Base-by-base conservation (phyloP, 2,329 filamentous ascomycete genomes). In the Fusarium nurragi region DNA sequence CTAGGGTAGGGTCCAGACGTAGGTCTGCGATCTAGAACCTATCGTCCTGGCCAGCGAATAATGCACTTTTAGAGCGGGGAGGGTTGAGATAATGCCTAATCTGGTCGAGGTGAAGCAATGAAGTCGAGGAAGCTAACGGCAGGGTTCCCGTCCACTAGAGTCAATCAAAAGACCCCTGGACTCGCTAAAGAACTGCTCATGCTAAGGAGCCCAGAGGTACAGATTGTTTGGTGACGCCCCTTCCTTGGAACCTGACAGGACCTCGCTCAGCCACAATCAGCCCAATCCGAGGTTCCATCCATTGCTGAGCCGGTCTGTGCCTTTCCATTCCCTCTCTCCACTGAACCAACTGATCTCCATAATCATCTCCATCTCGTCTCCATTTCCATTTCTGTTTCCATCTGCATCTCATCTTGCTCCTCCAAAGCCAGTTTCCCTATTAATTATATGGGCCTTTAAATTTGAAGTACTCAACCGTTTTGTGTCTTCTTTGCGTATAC, bases 241-340 rank as follows among this genome's bases (percentile, higher is more conserved):
- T 50, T 39, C 44, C 39, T 63, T 50, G 43, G 41, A 54, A 60
- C 55, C 57, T 49, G 39, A 40, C 39, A 58, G 40, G 56, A 30
- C 36, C 26, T 21, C 23, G 38, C 62, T 68, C 65, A 68, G 65
- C 65, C 65, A 68, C 65, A 68, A 47, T 58, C 60, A 68, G 51
- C 64, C 46, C 61, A 65, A 68, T 44, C 43, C 58, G 34, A 54
- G 28, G 40, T 57, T 56, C 39, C 54, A 56, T 54, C 44, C 43
- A 56, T 49, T 58, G 53, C 53, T 18, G 16, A 34, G 28, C 14
- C 38, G 38, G 22, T 37, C 36, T 50, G 34, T 59, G 54, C 51
- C 52, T 65, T 44, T 41, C 47, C 57, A 54, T 60, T 60, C 50
- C 40, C 51, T 65, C 51, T 65, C 65, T 54, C 58, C 45, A 54